Conservation (phyloP, 441 rosid genomes). For the Pelargonium exstipulatum region DNA sequence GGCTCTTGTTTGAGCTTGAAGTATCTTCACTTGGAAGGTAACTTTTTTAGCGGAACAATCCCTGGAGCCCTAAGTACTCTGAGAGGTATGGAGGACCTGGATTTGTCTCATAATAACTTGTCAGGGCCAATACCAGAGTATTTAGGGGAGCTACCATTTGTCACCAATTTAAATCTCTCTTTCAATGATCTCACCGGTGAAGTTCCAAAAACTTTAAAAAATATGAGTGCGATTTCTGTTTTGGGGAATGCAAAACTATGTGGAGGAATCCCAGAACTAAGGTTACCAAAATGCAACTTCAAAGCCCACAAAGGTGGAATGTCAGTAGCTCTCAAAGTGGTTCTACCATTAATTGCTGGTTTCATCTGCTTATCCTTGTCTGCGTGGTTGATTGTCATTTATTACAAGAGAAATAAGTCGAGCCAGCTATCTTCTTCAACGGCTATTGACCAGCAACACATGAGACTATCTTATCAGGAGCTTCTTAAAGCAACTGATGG, state of each 20-base stretch:
- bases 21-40: not conserved
- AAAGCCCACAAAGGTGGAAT: not conserved
- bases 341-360: constrained; percentile 1
- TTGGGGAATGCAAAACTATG: constrained; percentile 25
- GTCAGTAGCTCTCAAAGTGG: not conserved
- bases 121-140: not conserved
- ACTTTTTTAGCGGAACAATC: not conserved
- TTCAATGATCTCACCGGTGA: constrained; percentile 25
- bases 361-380: not conserved
- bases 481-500: constrained; percentile 18
- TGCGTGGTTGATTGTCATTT: not conserved
- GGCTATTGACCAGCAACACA: not conserved
- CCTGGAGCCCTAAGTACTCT: not conserved
- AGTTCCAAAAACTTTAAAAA: constrained; percentile 21
- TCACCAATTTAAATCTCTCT: constrained; percentile 20
- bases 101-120: constrained; percentile 2
- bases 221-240: constrained; percentile 17
- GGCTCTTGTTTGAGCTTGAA: constrained; percentile 11
- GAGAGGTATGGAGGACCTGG: constrained; percentile 1
- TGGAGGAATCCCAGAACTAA: constrained; percentile 23
- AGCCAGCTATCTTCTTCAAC: not conserved
- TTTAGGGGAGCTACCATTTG: constrained; percentile 6
- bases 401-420: not conserved
- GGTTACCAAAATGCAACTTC: constrained; percentile 16
- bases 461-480: constrained; percentile 19